Evolutionary conservation across 2,329 filamentous ascomycete species (phyloP).

Genomic region (Colletotrichum shisoi): DNA sequence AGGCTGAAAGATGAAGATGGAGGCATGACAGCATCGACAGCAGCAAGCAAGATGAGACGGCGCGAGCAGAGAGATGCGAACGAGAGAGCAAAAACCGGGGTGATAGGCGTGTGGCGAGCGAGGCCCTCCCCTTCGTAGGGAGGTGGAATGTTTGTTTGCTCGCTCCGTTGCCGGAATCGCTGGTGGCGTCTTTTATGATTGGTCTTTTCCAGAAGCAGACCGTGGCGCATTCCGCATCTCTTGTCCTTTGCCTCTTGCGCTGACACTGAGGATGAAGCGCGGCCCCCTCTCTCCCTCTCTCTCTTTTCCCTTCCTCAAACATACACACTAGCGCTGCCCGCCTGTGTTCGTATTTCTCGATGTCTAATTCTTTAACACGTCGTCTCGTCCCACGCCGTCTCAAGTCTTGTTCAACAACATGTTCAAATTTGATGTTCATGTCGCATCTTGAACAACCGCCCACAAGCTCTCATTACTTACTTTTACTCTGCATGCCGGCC

Average conservation of each 20-base stretch:
- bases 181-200: slow-evolving; percentile 37
- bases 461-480: neutral
- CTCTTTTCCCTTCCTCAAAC: neutral
- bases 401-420: neutral
- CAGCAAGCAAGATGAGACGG: no score
- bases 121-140: slow-evolving; percentile 3
- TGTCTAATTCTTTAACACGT: neutral
- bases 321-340: no score
- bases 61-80: neutral
- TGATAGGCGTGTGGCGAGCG: neutral
- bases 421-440: no score
- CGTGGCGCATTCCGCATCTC: slow-evolving; percentile 24
- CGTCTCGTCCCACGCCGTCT: neutral
- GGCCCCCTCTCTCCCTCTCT: neutral
- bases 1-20: neutral
- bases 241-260: slow-evolving; percentile 14
- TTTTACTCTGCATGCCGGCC: neutral
- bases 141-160: slow-evolving; percentile 36
- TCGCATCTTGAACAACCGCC: neutral
- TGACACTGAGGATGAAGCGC: slow-evolving; percentile 1
- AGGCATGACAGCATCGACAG: neutral
- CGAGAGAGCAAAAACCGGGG: neutral
- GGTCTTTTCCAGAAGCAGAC: slow-evolving; percentile 25
- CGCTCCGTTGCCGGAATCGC: slow-evolving; percentile 38
- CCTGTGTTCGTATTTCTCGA: neutral